Conservation (phyloP, 208 protist genomes). For the Leptomonas pyrrhocoris region DNA sequence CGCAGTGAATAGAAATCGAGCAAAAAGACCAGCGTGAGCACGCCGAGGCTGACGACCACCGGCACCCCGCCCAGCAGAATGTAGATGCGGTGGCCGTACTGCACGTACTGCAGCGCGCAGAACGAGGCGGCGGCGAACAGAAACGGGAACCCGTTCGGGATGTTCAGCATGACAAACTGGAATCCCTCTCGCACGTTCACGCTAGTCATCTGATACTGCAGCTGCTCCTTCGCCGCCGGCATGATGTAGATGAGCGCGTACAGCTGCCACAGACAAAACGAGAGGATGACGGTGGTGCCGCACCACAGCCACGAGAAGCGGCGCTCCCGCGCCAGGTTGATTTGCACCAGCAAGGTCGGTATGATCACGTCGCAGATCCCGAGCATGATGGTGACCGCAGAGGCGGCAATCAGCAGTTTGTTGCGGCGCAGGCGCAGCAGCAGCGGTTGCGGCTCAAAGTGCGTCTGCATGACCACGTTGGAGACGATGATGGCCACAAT, state of each 20-base stretch:
- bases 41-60: conserved; percentile 51
- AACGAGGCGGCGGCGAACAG: conserved; percentile 69
- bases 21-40: conserved; percentile 67
- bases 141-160: conserved; percentile 72
- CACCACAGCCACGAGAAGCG: conserved; percentile 83
- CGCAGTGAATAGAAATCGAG: conserved; percentile 61
- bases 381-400: conserved; percentile 54
- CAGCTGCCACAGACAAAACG: conserved; percentile 75
- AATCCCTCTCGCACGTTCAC: conserved; percentile 54
- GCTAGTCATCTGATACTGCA: conserved; percentile 50
- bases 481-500: conserved; percentile 69
- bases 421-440: conserved; percentile 66
- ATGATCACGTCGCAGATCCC: conserved; percentile 60
- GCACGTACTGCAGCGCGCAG: conserved; percentile 68
- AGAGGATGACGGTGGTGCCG: conserved; percentile 61
- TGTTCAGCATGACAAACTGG: conserved; percentile 65
- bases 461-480: conserved; percentile 79
- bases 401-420: conserved; percentile 60
- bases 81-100: conserved; percentile 65
- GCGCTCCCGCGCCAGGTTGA: conserved; percentile 53
- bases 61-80: conserved; percentile 66
- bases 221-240: conserved; percentile 49
- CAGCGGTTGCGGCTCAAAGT: conserved; percentile 82
- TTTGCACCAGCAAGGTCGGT: conserved; percentile 69
- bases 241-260: conserved; percentile 68